Evolutionary conservation across 257 asterid genomes (phyloP), one percentile per base, ranked within the genome.

Genomic region (Mentha longifolia): DNA sequence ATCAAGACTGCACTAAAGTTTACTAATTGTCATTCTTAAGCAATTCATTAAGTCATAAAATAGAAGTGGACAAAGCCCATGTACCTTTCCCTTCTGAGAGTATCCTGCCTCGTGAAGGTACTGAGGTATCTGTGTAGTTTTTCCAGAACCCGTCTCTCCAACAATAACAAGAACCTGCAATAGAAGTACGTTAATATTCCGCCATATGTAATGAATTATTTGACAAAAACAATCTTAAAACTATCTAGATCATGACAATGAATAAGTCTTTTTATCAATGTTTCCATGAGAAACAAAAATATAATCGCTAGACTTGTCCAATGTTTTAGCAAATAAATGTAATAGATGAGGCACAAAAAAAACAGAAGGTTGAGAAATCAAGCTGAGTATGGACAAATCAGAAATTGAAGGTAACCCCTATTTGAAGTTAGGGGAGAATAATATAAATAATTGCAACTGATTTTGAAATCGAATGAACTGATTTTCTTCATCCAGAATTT

Each of bases 111-210:
- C 99, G 17, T 91, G 97, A 57, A 94, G 96, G 78, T 89, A 91
- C 72, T 94, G 99, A 49, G 99, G 97, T 76, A 91, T 91, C 80
- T 94, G 99, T 0, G 97, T 91, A 22, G 97, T 94, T 86, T 94
- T 94, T 15, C 99, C 99, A 13, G 96, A 94, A 33, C 97, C 97
- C 0, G 97, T 91, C 82, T 93, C 98, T 68, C 98, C 98, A 68
- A 93, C 97, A 78, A 89, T 91, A 67, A 93, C 95, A 77, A 93
- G 91, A 82, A 93, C 96, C 97, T 91, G 81, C 47, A 60, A 45
- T 75, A 61, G 45, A 55, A 72, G 67, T 64, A 61, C 9, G 58
- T 61, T 41, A 51, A 67, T 17, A 68, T 51, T 41, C 52, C 20
- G 39, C 42, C 2, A 20, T 31, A 14, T 25, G 25, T 37, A 70